Percentiles rank a stretch among this genome's conserved stretches.
These are phyloP conservation scores for Penicillium aurantiogriseum DNA, from an alignment of 2,329 filamentous ascomycete genomes.

Conservation along the genomic window DNA sequence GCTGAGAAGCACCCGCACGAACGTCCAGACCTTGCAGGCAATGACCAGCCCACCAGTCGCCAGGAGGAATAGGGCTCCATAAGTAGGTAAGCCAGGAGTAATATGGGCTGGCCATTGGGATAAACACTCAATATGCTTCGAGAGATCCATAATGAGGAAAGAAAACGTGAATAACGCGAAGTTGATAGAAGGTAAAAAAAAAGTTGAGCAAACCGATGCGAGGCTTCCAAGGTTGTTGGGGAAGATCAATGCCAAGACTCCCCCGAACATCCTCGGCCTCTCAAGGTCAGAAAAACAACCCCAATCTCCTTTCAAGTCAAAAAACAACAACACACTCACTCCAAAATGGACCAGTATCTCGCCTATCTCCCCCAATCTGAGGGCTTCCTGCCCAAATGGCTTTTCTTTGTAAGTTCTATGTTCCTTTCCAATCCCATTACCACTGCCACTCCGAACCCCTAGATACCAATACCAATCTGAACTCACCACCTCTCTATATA, in stretches of 20 bases:
- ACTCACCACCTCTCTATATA: background rate
- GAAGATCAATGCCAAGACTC: conserved; percentile 25
- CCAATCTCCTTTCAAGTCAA: background rate
- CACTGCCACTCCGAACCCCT: background rate
- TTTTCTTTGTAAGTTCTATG: conserved; percentile 56
- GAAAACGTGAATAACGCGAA: background rate
- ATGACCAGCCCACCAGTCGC: conserved; percentile 59
- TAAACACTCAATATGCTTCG: conserved; percentile 32
- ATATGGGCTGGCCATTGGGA: conserved; percentile 37
- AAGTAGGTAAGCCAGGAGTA: conserved; percentile 38
- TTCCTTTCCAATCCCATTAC: background rate
- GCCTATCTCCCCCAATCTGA: conserved; percentile 39
- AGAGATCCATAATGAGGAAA: conserved; percentile 33
- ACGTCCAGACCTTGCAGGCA: conserved; percentile 57
- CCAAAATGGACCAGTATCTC: conserved; percentile 29
- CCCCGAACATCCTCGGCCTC: conserved; percentile 23
- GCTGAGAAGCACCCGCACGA: conserved; percentile 62
- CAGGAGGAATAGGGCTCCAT: conserved; percentile 38
- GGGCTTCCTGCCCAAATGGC: conserved; percentile 63
- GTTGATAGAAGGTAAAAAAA: conserved; percentile 8
- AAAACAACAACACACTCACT: background rate
- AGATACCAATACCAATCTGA: conserved; percentile 1
- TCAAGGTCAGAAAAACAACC: conserved; percentile 5
- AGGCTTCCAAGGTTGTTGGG: conserved; percentile 22
- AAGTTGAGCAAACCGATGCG: conserved; percentile 5